Evolutionary conservation across 208 protist species (phyloP), one percentile per base, ranked within the genome.

Genomic region (Strigomonas culicis): DNA sequence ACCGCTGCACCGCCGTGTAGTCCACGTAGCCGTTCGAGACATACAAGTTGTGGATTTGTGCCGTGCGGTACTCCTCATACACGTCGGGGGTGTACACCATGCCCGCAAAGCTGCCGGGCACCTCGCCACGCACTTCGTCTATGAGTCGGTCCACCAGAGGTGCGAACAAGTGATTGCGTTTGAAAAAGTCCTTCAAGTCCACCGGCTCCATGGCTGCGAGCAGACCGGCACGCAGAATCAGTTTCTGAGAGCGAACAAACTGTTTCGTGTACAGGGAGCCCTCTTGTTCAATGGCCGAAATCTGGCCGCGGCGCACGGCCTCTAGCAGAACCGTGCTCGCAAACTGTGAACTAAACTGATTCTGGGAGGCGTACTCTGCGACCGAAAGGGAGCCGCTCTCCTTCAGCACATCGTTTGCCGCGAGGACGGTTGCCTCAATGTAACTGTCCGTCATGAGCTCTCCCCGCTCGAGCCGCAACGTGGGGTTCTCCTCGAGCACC

Each of bases 391-490:
- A 88, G 47, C 86, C 86, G 7, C 79, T 64, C 59, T 93, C 86
- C 53, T 75, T 79, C 51, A 93, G 63, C 8, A 68, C 31, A 27
- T 90, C 86, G 1, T 58, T 72, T 0, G 84, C 83, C 17, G 77
- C 64, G 11, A 70, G 59, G 21, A 90, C 74, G 13, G 78, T 74
- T 1, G 74, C 74, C 44, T 80, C 73, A 8, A 93, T 69, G 66
- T 90, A 90, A 11, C 68, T 60, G 50, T 84, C 73, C 30, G 86
- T 87, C 63, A 93, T 83, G 27, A 93, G 66, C 49, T 93, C 86
- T 4, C 80, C 79, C 19, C 68, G 70, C 63, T 89, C 86, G 22
- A 88, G 56, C 11, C 61, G 69, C 32, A 93, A 57, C 17, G 68
- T 30, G 15, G 68, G 72, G 24, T 83, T 75, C 30, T 82, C 68